Base-by-base conservation (phyloP, 192 early-diverging fungal genomes). In the Funneliformis geosporum region DNA sequence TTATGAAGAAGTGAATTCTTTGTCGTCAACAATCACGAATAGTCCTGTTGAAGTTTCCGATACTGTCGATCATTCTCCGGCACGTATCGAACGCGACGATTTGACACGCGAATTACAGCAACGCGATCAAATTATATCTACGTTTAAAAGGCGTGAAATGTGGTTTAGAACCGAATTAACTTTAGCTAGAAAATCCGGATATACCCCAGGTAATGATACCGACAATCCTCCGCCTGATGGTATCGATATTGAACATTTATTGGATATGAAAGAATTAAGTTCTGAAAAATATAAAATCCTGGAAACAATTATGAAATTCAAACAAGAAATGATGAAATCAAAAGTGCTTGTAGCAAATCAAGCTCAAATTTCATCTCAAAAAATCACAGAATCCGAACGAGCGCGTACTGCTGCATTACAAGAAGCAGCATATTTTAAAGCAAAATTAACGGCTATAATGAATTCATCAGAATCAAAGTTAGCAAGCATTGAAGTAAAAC, bases 401-500 rank as follows among this genome's bases (percentile, higher is more conserved):
- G 80, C 88, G 11, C 82, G 86, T 0, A 83, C 82, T 6, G 87
- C 85, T 27, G 89, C 89, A 2, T 71, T 90, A 14, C 82, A 90
- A 60, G 89, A 90, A 78, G 86, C 87, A 38, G 85, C 83, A 3
- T 88, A 88, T 47, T 82, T 84, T 76, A 88, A 87, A 73, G 81
- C 85, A 12, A 87, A 87, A 62, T 81, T 86, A 59, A 71, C 73
- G 16, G 86, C 86, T 1, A 67, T 89, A 11, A 81, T 86, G 46
- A 75, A 81, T 4, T 80, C 80, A 8, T 82, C 86, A 59, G 60
- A 60, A 3, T 72, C 82, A 8, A 77, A 82, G 0, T 60, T 88
- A 25, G 79, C 83, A 8, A 38, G 50, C 0, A 76, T 87, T 1
- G 89, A 90, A 75, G 80, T 80, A 12, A 81, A 79, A n/a, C 83